These are phyloP conservation scores for Triadica sebifera DNA, from an alignment of 345 rosid species.

Conservation along the genomic window DNA sequence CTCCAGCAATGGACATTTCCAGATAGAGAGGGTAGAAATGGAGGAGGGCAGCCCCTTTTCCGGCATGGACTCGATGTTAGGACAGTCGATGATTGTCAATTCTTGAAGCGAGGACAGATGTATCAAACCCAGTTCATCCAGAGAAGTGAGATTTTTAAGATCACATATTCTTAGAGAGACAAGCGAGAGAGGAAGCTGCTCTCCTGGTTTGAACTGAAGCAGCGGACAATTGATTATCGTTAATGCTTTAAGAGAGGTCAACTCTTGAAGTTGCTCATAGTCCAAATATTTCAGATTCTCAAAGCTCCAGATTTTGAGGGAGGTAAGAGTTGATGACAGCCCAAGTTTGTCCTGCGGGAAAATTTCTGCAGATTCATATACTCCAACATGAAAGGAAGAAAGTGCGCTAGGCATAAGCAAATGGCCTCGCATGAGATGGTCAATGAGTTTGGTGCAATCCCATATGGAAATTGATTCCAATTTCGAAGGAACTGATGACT, in stretches of 20 bases:
- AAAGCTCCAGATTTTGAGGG: neutral
- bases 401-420: neutral
- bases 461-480: neutral
- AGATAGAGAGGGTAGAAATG: neutral
- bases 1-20: slow-evolving; percentile 8
- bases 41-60: slow-evolving; percentile 1
- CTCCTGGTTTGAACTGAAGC: neutral
- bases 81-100: neutral
- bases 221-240: neutral
- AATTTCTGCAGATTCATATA: neutral
- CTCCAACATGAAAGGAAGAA: neutral
- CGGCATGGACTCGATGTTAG: neutral
- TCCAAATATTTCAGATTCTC: slow-evolving; percentile 1
- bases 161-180: neutral
- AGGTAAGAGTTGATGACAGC: slow-evolving; percentile 6
- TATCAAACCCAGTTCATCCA: neutral
- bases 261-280: neutral
- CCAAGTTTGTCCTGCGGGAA: neutral
- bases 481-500: neutral
- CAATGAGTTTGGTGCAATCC: neutral
- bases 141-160: neutral
- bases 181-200: neutral
- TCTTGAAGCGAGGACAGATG: neutral
- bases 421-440: neutral
- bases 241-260: neutral